Evolutionary conservation across 371 early-diverging fungal genomes (phyloP).

Genomic region (Mortierella sp.): DNA sequence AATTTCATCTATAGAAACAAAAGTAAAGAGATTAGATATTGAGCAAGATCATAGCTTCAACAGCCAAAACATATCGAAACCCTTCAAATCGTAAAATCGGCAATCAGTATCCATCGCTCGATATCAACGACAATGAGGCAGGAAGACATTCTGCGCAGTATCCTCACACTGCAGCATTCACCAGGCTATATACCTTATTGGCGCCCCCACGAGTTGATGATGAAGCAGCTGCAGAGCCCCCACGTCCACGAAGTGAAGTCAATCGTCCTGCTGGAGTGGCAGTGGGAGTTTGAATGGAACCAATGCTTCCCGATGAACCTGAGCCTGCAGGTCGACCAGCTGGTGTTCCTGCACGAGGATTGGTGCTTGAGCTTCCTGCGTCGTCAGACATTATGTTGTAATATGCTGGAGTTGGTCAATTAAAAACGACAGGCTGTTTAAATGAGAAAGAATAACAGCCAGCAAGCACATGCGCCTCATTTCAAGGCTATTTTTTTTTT

Average conservation of each 20-base stretch:
- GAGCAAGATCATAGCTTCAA: no score
- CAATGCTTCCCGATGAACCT: conserved; percentile 36
- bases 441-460: neutral
- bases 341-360: conserved; percentile 8
- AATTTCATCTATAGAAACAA: conserved; percentile 67
- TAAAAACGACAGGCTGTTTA: neutral
- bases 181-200: conserved; percentile 56
- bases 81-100: no score
- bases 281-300: conserved; percentile 47
- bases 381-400: conserved; percentile 17
- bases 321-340: conserved; percentile 8
- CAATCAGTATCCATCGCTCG: no score
- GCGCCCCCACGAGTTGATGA: conserved; percentile 62
- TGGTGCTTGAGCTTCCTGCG: conserved; percentile 23
- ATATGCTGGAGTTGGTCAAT: neutral
- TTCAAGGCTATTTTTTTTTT: neutral
- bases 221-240: conserved; percentile 18
- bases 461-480: no score
- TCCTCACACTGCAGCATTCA: neutral
- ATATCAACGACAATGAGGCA: neutral
- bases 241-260: conserved; percentile 50
- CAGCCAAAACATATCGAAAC: no score
- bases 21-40: neutral
- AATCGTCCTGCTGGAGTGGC: conserved; percentile 48
- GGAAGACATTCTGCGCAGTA: neutral